phyloP scores from a whole-genome alignment of 768 basidiomycete genomes.

The Pleurotus eryngii region DNA sequence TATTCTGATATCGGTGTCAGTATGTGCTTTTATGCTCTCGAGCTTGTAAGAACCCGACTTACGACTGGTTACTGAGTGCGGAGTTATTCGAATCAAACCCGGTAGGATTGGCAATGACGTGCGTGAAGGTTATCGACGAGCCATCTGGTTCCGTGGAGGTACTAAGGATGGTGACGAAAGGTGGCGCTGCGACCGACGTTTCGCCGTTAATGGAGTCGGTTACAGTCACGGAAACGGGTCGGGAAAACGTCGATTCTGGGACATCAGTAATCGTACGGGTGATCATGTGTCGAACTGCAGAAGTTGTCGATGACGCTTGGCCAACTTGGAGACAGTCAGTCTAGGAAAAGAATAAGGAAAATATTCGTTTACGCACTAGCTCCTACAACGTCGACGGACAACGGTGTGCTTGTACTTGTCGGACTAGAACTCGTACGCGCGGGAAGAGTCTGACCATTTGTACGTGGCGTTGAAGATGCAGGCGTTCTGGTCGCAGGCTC shows the following conservation, averaged over 20 bases:
- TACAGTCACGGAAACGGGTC: slow-evolving; percentile 38
- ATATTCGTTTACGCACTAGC: not conserved
- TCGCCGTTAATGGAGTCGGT: slow-evolving; percentile 34
- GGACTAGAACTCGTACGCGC: not conserved
- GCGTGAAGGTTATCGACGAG: slow-evolving; percentile 43
- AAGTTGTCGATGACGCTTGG: not conserved
- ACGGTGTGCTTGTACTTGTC: no score
- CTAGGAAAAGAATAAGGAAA: not conserved
- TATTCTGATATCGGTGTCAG: slow-evolving; percentile 38
- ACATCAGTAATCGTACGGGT: slow-evolving; percentile 40
- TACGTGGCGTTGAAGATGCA: not conserved
- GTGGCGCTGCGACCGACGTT: slow-evolving; percentile 37
- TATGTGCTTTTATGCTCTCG: not conserved
- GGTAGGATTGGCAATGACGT: slow-evolving; percentile 50
- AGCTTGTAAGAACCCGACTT: not conserved
- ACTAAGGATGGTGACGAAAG: slow-evolving; percentile 42
- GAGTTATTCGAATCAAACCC: slow-evolving; percentile 19
- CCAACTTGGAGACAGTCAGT: not conserved
- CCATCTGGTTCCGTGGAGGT: slow-evolving; percentile 46
- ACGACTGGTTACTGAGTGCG: slow-evolving; percentile 23
- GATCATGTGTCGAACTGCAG: slow-evolving; percentile 1
- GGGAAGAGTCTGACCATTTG: not conserved
- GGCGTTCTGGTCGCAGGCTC: not conserved
- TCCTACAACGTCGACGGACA: not conserved
- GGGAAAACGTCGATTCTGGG: slow-evolving; percentile 41